These are phyloP conservation scores for Lichtheimia hyalospora DNA, from an alignment of 371 early-diverging fungal genomes.

Conservation along the genomic window DNA sequence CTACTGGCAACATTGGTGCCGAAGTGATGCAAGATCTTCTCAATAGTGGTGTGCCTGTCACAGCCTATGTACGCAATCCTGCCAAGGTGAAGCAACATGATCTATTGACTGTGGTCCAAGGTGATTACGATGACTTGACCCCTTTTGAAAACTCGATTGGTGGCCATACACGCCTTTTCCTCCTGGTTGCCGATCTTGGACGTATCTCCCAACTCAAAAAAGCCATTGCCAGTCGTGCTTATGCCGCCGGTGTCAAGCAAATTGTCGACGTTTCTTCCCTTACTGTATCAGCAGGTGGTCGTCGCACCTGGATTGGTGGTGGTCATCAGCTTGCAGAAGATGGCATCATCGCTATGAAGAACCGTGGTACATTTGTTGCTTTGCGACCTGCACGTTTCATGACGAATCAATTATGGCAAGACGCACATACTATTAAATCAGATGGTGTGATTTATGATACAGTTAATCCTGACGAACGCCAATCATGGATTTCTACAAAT, in stretches of 20 bases:
- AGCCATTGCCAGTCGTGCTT: conserved; percentile 6
- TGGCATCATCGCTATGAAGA: conserved; percentile 19
- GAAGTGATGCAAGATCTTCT: conserved; percentile 9
- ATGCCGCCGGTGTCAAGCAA: conserved; percentile 37
- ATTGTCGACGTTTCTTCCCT: conserved; percentile 31
- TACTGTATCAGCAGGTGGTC: conserved; percentile 19
- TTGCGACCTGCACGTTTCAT: conserved; percentile 18
- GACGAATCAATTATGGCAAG: conserved; percentile 8
- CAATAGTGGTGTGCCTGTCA: conserved; percentile 9
- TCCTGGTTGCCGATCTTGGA: not conserved
- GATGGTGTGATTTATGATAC: conserved; percentile 2
- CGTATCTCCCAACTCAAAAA: not conserved
- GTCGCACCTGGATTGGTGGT: conserved; percentile 15
- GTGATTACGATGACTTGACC: conserved; percentile 25
- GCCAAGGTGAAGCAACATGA: conserved; percentile 5
- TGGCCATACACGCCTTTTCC: conserved; percentile 32
- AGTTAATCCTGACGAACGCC: conserved; percentile 1
- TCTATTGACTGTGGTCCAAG: conserved; percentile 16
- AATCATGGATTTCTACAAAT: conserved; percentile 11
- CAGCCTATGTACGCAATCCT: conserved; percentile 12
- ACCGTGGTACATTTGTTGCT: conserved; percentile 14
- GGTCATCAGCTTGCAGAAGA: conserved; percentile 28
- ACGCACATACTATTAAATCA: not conserved
- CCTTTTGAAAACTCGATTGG: conserved; percentile 19
- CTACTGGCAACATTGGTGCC: conserved; percentile 19